Percentiles rank a stretch among this genome's conserved stretches.
Conservation (phyloP, 2,329 filamentous ascomycete species). For the Nigrospora osmanthi region DNA sequence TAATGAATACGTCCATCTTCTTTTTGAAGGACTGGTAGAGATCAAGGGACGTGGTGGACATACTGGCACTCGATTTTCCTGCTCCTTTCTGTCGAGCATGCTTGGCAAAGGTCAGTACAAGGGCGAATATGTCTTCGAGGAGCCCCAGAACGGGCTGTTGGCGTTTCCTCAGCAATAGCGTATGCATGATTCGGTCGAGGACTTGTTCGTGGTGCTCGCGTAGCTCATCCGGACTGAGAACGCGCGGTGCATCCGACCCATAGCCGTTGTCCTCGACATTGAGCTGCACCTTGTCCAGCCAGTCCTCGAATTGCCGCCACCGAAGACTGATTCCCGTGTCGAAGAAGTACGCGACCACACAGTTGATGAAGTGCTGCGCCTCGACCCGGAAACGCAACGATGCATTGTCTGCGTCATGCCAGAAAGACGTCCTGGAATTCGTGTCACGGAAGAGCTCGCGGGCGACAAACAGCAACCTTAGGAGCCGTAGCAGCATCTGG, state of each 20-base stretch:
- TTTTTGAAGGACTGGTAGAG: conserved; percentile 62
- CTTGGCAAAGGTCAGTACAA: conserved; percentile 66
- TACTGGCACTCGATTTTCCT: conserved; percentile 18
- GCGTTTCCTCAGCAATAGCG: conserved; percentile 64
- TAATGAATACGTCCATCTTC: conserved; percentile 68
- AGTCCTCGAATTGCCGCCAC: conserved; percentile 64
- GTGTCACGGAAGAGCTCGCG: conserved; percentile 56
- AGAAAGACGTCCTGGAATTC: conserved; percentile 27
- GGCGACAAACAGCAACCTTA: conserved; percentile 72
- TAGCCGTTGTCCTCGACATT: conserved; percentile 39
- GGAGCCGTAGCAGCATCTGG: conserved; percentile 65
- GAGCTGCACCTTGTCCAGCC: conserved; percentile 55
- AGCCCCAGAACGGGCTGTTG: conserved; percentile 67
- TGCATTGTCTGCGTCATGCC: conserved; percentile 27
- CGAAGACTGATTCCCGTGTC: conserved; percentile 66
- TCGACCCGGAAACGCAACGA: conserved; percentile 62
- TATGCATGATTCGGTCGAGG: conserved; percentile 68
- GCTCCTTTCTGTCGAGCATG: conserved; percentile 30
- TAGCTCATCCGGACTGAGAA: conserved; percentile 56
- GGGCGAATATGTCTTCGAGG: conserved; percentile 67
- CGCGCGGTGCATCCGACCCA: conserved; percentile 12
- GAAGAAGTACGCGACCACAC: conserved; percentile 70
- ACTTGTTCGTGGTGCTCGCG: conserved; percentile 63
- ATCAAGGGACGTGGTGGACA: conserved; percentile 11
- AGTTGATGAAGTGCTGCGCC: conserved; percentile 70